A percentile compares a stretch with the other conserved stretches of the same genome.
phyloP scores from a whole-genome alignment of 2,329 filamentous ascomycete genomes.

The Cercospora janseana region DNA sequence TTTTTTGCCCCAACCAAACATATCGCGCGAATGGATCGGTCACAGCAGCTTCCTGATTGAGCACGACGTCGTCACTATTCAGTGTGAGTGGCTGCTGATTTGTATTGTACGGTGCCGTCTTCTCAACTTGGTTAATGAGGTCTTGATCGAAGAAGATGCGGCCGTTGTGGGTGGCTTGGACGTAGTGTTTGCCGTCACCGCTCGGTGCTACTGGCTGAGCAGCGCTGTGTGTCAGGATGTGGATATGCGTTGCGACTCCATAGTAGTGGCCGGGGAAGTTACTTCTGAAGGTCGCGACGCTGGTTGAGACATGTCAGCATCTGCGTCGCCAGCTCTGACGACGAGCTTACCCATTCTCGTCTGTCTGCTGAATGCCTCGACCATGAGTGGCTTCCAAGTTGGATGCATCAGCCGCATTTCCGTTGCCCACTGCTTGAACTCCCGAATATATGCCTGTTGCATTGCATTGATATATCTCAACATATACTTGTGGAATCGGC shows the following conservation, averaged over 20 bases:
- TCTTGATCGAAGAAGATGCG: conserved; percentile 64
- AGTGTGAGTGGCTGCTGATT: conserved; percentile 46
- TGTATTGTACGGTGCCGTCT: conserved; percentile 44
- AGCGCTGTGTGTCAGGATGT: conserved; percentile 25
- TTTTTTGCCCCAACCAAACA: conserved; percentile 54
- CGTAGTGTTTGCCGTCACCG: conserved; percentile 11
- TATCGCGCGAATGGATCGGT: conserved; percentile 60
- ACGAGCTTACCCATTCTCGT: conserved; percentile 36
- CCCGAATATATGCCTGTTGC: conserved; percentile 48
- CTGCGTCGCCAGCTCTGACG: not conserved
- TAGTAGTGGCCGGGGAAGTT: conserved; percentile 47
- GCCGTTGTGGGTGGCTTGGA: conserved; percentile 57
- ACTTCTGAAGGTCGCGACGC: conserved; percentile 43
- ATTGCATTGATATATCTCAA: conserved; percentile 48
- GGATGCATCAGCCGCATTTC: conserved; percentile 30
- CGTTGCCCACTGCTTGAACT: conserved; percentile 35
- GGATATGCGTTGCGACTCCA: conserved; percentile 43
- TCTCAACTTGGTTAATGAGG: conserved; percentile 54
- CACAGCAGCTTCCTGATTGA: conserved; percentile 47
- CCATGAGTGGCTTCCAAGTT: conserved; percentile 41
- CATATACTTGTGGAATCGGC: conserved; percentile 41
- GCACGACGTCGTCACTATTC: conserved; percentile 52
- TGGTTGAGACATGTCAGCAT: conserved; percentile 27
- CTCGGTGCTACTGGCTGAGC: not conserved
- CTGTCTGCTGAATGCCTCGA: conserved; percentile 44